Evolutionary conservation across 768 basidiomycete genomes (phyloP).

Genomic region (Udeniomyces megalosporus): DNA sequence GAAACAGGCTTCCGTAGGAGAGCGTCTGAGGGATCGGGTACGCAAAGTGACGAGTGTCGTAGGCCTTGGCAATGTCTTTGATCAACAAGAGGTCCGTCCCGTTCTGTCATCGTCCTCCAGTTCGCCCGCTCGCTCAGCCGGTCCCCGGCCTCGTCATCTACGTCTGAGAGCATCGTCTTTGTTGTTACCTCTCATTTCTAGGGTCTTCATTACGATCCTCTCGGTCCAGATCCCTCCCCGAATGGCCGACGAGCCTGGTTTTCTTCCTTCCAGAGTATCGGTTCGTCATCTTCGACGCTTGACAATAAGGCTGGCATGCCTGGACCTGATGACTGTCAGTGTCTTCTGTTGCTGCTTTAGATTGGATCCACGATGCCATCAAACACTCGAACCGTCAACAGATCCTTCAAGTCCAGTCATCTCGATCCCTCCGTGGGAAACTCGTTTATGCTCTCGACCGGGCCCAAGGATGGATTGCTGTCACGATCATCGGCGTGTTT

Average conservation of each 20-base stretch:
- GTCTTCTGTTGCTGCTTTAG: not conserved
- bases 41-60: not conserved
- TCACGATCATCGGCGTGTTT: constrained; percentile 10
- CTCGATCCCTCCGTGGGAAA: not conserved
- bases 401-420: not conserved
- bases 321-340: not conserved
- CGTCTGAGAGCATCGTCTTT: too few species aligned
- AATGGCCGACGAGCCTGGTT: constrained; percentile 3
- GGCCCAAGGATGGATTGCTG: constrained; percentile 5
- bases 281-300: not conserved
- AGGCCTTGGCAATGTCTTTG: not conserved
- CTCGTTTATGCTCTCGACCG: not conserved
- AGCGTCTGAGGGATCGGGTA: too few species aligned
- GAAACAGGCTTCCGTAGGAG: too few species aligned
- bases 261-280: constrained; percentile 3
- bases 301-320: not conserved
- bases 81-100: constrained; percentile 7
- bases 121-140: too few species aligned
- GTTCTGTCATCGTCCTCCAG: too few species aligned
- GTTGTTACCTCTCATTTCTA: too few species aligned
- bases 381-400: not conserved
- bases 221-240: too few species aligned
- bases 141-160: too few species aligned
- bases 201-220: too few species aligned
- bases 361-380: constrained; percentile 12